A percentile compares a stretch with the other conserved stretches of the same genome.
Evolutionary conservation across 345 rosid species (phyloP).

Genomic region (Citrus maxima): DNA sequence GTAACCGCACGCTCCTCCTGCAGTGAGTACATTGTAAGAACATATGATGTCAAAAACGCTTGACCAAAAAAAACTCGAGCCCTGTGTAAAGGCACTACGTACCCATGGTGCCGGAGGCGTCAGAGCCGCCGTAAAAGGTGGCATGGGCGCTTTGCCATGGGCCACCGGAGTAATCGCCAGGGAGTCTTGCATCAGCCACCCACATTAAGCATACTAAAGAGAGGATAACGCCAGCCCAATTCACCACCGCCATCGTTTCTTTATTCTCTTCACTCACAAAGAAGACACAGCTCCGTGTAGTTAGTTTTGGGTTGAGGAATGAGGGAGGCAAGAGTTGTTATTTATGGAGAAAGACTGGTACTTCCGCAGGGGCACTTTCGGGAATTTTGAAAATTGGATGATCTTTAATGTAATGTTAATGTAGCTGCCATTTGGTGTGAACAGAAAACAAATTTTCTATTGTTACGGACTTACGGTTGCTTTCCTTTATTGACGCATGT

Average conservation of each 20-base stretch:
- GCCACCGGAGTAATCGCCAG: conserved; percentile 43
- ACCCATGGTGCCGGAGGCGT: conserved; percentile 83
- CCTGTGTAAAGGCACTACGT: background rate
- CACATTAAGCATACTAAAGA: background rate
- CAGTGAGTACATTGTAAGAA: background rate
- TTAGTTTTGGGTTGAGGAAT: background rate
- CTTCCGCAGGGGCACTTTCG: background rate
- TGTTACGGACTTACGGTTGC: background rate
- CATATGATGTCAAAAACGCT: background rate
- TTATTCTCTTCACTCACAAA: background rate
- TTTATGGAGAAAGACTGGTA: background rate
- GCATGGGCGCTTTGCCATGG: conserved; percentile 67
- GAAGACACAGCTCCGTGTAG: background rate
- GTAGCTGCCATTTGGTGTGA: background rate
- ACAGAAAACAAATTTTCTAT: background rate
- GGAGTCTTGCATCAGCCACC: conserved; percentile 48
- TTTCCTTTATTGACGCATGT: background rate
- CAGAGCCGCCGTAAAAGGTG: conserved; percentile 71
- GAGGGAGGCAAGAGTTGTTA: background rate
- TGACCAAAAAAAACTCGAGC: background rate
- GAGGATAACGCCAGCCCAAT: conserved; percentile 2
- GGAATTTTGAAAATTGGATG: background rate
- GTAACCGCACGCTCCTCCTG: conserved; percentile 57
- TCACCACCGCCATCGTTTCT: conserved; percentile 6
- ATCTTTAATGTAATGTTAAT: background rate